Evolutionary conservation across 2,329 filamentous ascomycete genomes (phyloP), one percentile per base, ranked within the genome.

Genomic region (Trichoderma endophyticum): DNA sequence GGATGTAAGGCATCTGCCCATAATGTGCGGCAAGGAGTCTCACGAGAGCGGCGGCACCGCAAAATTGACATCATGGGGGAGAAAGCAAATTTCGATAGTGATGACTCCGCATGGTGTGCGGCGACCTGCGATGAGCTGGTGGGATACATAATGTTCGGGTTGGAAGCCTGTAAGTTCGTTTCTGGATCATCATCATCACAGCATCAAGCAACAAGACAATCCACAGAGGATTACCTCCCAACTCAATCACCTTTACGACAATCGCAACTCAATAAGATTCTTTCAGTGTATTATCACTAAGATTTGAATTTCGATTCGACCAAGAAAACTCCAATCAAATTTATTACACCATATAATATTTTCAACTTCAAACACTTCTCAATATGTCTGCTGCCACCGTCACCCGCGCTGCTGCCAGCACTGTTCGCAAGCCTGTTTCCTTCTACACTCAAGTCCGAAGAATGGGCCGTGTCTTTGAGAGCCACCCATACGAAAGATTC

Each of bases 391-490:
- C 59, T 36, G 24, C 60, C 18, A 39, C 54, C 24, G 6, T 66
- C 39, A 43, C 66, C n/a, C 71, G 66, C 28, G 51, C 61, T 59
- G 66, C 67, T 39, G 26, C 60, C 48, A 59, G 32, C 30, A 36
- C 71, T 34, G 39, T 36, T 43, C 66, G 71, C 59, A 70, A 67
- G 32, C 67, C 71, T 39, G 6, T 69, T 48, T 72, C 66, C 8
- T 61, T 71, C 28, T 9, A 60, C 60, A 72, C 59, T 67, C 59
- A 64, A 51, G 15, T 72, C 34, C 67, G 71, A 24, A 34, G 32
- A 26, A 72, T 70, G 61, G 71, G 59, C 4, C 71, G 67, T 26
- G 34, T 67, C n/a, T 63, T 70, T 32, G 66, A 70, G 54, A 60
- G 65, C 36, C 26, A 36, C n/a, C 71, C 71, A 6, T 72, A 48